phyloP scores from a whole-genome alignment of 129 eudicot genomes.

The Kitagawia praeruptora region DNA sequence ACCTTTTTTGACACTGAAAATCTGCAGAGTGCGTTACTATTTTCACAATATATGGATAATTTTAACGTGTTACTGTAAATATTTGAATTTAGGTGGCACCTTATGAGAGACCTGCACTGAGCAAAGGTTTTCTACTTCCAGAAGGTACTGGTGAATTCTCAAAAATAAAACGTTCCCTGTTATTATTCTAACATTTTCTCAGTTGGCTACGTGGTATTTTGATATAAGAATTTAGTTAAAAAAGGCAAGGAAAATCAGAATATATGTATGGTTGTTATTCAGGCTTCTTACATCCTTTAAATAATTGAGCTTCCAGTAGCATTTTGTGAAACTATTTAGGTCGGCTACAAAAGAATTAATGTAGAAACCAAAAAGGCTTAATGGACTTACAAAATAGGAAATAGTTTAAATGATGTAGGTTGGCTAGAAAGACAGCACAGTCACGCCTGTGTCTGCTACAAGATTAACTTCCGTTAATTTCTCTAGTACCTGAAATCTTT shows the following conservation, averaged over 20 bases:
- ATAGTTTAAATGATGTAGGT: background rate
- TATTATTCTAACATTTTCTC: background rate
- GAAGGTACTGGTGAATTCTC: conserved; percentile 52
- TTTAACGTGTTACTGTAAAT: background rate
- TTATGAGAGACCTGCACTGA: conserved; percentile 96
- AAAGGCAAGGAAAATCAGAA: background rate
- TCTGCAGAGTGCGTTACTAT: background rate
- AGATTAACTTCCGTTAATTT: background rate
- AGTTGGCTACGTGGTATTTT: background rate
- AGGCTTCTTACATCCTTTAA: background rate
- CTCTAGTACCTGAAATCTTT: background rate
- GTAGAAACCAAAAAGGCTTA: background rate
- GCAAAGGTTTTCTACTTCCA: conserved; percentile 97
- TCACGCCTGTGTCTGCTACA: background rate
- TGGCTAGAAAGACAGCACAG: background rate
- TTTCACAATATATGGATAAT: background rate
- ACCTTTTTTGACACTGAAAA: no score
- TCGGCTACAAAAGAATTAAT: background rate
- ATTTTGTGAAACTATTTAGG: background rate
- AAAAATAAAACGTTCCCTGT: background rate
- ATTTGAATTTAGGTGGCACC: conserved; percentile 70
- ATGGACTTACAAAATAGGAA: background rate
- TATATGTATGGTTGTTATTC: background rate
- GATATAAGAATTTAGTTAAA: background rate
- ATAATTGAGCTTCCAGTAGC: background rate